These are phyloP conservation scores for Rutidosis leptorrhynchoides DNA, from an alignment of 129 eudicot species.

Conservation along the genomic window DNA sequence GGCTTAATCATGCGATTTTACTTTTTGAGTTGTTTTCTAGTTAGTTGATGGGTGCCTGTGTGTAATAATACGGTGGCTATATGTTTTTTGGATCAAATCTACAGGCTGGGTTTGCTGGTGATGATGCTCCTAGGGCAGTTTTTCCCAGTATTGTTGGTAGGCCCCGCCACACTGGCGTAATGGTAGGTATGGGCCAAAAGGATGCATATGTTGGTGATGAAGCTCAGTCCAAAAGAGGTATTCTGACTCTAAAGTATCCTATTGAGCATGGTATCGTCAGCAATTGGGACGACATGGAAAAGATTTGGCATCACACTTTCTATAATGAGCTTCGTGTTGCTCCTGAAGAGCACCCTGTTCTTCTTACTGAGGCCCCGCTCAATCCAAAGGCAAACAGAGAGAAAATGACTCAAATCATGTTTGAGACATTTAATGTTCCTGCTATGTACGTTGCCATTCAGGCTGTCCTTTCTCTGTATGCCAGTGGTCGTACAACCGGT, in stretches of 20 bases:
- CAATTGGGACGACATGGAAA: constrained; percentile 86
- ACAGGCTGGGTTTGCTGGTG: constrained; percentile 75
- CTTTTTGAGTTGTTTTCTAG: background rate
- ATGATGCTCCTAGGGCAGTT: constrained; percentile 76
- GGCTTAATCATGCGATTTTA: background rate
- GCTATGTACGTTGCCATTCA: constrained; percentile 63
- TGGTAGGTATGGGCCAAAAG: constrained; percentile 66
- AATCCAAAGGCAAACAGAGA: constrained; percentile 67
- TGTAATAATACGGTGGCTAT: background rate
- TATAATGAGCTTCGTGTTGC: constrained; percentile 80
- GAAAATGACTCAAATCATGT: constrained; percentile 65
- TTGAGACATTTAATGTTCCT: constrained; percentile 62
- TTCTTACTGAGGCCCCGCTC: constrained; percentile 62
- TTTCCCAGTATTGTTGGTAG: constrained; percentile 68
- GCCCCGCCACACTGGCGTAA: constrained; percentile 64
- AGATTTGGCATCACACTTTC: constrained; percentile 79
- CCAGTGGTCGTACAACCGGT: constrained; percentile 83
- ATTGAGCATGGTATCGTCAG: constrained; percentile 70
- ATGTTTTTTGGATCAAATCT: background rate
- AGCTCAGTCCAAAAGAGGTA: constrained; percentile 72
- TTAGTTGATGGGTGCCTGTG: too few relatives aligned
- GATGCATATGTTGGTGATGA: constrained; percentile 73
- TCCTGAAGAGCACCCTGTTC: constrained; percentile 75
- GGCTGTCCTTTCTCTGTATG: constrained; percentile 65
- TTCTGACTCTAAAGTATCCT: constrained; percentile 59